Conservation (phyloP, 2,329 filamentous ascomycete species). For the Fusarium sp. region DNA sequence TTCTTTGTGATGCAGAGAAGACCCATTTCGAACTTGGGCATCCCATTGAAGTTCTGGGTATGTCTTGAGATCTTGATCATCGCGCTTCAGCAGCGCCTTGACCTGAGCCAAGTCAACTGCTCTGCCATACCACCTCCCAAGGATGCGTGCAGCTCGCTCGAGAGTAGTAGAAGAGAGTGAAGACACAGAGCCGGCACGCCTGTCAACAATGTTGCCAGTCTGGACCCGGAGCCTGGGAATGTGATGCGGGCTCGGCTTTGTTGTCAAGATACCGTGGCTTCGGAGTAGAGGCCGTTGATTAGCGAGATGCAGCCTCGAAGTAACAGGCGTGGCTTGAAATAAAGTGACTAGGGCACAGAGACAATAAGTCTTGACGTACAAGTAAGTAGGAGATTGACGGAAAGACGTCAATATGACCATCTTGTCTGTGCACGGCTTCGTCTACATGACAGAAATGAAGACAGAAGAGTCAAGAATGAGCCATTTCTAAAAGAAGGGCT, state of each 20-base stretch:
- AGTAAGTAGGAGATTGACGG: conserved; percentile 38
- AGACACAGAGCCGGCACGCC: rapidly evolving
- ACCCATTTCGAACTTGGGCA: conserved; percentile 24
- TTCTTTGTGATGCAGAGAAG: conserved; percentile 24
- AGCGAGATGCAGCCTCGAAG: conserved; percentile 22
- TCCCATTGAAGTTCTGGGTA: conserved; percentile 38
- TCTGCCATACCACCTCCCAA: conserved; percentile 31
- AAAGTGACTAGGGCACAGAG: conserved; percentile 36
- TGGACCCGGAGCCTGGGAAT: rapidly evolving
- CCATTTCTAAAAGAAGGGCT: background rate
- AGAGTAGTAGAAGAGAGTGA: too few relatives aligned
- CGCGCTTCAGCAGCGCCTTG: conserved; percentile 17
- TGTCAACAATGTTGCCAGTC: rapidly evolving
- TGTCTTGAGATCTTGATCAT: conserved; percentile 19
- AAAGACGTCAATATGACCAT: conserved; percentile 39
- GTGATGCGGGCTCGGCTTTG: background rate
- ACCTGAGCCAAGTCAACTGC: conserved; percentile 28
- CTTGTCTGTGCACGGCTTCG: background rate
- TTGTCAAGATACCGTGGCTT: background rate
- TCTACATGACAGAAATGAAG: background rate
- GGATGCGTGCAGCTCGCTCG: background rate
- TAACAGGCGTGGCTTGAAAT: conserved; percentile 34
- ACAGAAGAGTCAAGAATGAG: background rate
- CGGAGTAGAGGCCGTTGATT: background rate
- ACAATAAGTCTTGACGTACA: conserved; percentile 39